phyloP scores from a whole-genome alignment of 2,329 filamentous ascomycete species.

The Scedosporium boydii region DNA sequence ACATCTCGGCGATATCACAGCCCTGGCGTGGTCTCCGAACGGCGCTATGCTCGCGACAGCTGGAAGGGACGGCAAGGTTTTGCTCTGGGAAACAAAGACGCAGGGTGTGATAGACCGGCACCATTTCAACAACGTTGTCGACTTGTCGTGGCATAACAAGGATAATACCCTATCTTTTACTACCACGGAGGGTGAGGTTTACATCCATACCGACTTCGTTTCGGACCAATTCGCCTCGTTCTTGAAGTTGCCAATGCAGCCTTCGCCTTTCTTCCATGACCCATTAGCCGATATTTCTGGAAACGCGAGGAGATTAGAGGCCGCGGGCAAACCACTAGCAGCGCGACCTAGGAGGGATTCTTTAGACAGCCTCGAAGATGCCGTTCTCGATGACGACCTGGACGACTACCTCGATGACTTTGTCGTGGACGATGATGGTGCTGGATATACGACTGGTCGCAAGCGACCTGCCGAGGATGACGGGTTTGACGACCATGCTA shows the following conservation, averaged over 20 bases:
- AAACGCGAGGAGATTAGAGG: constrained; percentile 44
- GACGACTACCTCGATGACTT: constrained; percentile 62
- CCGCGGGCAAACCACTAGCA: constrained; percentile 8
- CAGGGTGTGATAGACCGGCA: constrained; percentile 71
- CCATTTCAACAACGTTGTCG: constrained; percentile 75
- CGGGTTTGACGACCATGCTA: constrained; percentile 29
- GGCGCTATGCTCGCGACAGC: constrained; percentile 74
- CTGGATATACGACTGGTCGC: constrained; percentile 60
- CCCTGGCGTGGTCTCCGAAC: constrained; percentile 88
- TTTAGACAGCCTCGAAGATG: constrained; percentile 64
- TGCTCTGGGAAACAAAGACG: constrained; percentile 84
- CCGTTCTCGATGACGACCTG: constrained; percentile 58
- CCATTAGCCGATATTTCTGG: constrained; percentile 60
- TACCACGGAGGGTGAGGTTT: constrained; percentile 85
- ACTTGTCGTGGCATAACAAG: constrained; percentile 82
- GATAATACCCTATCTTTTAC: constrained; percentile 88
- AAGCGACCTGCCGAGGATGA: constrained; percentile 49
- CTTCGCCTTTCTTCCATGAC: constrained; percentile 79
- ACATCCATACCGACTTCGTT: constrained; percentile 70
- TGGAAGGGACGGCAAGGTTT: constrained; percentile 56
- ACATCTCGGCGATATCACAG: constrained; percentile 77
- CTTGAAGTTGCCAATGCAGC: constrained; percentile 52
- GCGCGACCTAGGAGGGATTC: constrained; percentile 30
- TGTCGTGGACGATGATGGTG: constrained; percentile 89
- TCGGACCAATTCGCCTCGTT: constrained; percentile 46